A percentile compares a stretch with the other conserved stretches of the same genome.
Evolutionary conservation across 805 yeast species (phyloP).

Genomic region (Metschnikowia lachancei): DNA sequence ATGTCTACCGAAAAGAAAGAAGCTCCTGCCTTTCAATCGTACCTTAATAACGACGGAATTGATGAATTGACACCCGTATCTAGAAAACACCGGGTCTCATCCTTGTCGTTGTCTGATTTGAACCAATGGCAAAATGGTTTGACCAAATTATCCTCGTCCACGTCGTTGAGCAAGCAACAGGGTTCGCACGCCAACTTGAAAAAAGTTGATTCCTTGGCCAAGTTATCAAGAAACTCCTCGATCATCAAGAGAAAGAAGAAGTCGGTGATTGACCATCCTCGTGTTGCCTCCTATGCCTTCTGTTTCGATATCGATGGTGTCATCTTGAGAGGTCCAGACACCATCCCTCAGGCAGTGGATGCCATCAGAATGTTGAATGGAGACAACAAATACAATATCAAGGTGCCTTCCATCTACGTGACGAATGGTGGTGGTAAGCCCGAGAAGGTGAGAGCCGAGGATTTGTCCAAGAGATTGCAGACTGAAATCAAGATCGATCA

Average conservation of each 20-base stretch:
- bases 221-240: conserved; percentile 46
- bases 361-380: conserved; percentile 76
- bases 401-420: conserved; percentile 73
- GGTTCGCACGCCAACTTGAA: conserved; percentile 36
- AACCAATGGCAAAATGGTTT: conserved; percentile 59
- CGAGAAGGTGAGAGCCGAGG: conserved; percentile 70
- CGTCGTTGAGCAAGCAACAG: conserved; percentile 34
- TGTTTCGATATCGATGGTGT: conserved; percentile 95
- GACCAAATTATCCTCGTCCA: conserved; percentile 38
- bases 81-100: conserved; percentile 61
- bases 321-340: conserved; percentile 76
- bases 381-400: conserved; percentile 68
- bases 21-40: conserved; percentile 43
- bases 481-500: conserved; percentile 68
- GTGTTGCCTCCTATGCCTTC: conserved; percentile 82
- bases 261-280: conserved; percentile 58
- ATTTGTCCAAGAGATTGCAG: conserved; percentile 59
- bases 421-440: conserved; percentile 93
- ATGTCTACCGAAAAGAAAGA: conserved; percentile 13
- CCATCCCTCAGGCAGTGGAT: conserved; percentile 74
- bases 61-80: conserved; percentile 62
- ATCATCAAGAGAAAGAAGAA: conserved; percentile 48
- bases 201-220: conserved; percentile 45
- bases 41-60: conserved; percentile 70
- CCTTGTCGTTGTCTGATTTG: conserved; percentile 63